These are phyloP conservation scores for Fragaria nilgerrensis DNA, from an alignment of 306 rosid species.

Conservation along the genomic window DNA sequence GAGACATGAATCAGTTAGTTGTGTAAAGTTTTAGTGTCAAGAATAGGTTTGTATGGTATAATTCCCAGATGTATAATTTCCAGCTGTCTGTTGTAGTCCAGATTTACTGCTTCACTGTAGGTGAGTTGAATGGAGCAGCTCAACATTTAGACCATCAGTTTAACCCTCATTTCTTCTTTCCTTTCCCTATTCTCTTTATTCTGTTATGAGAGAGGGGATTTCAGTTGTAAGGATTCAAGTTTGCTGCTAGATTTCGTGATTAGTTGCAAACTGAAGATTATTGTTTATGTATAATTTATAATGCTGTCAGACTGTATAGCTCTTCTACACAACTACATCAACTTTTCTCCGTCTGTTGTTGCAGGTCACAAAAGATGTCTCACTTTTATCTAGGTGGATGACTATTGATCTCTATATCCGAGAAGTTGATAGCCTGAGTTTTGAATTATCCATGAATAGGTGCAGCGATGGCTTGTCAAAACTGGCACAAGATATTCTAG, in stretches of 20 bases:
- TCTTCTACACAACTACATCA: not conserved
- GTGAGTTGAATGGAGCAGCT: no score
- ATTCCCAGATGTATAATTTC: no score
- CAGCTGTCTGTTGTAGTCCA: no score
- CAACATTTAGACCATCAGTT: not conserved
- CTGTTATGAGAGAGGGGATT: not conserved
- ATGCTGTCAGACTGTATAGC: not conserved
- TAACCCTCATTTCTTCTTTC: not conserved
- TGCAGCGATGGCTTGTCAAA: slow-evolving; percentile 66
- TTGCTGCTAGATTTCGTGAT: not conserved
- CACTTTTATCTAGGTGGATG: slow-evolving; percentile 94
- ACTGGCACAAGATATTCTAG: slow-evolving; percentile 73
- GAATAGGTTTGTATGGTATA: no score
- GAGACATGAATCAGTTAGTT: not conserved
- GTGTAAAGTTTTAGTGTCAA: not conserved
- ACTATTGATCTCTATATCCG: slow-evolving; percentile 82
- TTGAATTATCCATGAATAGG: slow-evolving; percentile 87
- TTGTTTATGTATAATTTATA: not conserved
- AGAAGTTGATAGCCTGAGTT: slow-evolving; percentile 81
- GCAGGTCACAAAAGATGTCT: slow-evolving; percentile 89
- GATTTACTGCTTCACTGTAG: no score
- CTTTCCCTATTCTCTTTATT: not conserved
- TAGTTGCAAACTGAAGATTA: not conserved
- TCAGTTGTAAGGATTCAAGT: not conserved
- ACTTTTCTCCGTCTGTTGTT: slow-evolving; percentile 23